Base-by-base conservation (phyloP, 768 basidiomycete genomes). In the Hydnomerulius pinastri region DNA sequence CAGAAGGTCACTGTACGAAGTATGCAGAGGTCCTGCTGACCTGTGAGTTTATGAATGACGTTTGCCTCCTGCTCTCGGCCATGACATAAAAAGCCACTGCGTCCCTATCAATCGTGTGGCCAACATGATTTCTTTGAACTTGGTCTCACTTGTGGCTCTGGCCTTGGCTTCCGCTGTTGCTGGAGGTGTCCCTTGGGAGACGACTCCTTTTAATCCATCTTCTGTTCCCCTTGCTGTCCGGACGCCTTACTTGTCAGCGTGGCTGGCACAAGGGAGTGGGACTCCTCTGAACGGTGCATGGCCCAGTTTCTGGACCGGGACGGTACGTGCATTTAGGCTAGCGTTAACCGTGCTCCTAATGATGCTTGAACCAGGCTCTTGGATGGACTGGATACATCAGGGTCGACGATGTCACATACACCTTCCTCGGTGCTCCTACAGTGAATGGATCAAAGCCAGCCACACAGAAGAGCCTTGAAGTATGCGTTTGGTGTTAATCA, bases 291-390 rank as follows among this genome's bases (percentile, higher is more conserved):
- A 74, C 51, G 52, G 70, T 38, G 81, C 63, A 23, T 86, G 84
- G 83, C 80, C 85, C 0, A 75, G 73, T 5, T 87, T 87, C 58
- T 88, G 86, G 85, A 82, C 81, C 38, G 83, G 84, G 5, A 69
- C 73, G 59, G 82, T 82, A 54, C 23, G 73, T 61, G n/a, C n/a
- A n/a, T n/a, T n/a, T n/a, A n/a, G n/a, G n/a, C n/a, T n/a, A n/a
- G n/a, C n/a, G n/a, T n/a, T n/a, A n/a, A n/a, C n/a, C n/a, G n/a
- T n/a, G n/a, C 29, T 48, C 49, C 11, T 44, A 2, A 41, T 57
- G 18, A 55, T 13, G 13, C 51, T 18, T 29, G 11, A 10, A 32
- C 11, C 48, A 85, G 83, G 79, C 74, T 44, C 58, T 84, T 25
- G 83, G 82, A 15, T 87, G 85, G 84, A 78, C 82, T 13, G 83